Evolutionary conservation across 202 grass and related monocot species (phyloP).

Genomic region (Dendrocalamus latiflorus): DNA sequence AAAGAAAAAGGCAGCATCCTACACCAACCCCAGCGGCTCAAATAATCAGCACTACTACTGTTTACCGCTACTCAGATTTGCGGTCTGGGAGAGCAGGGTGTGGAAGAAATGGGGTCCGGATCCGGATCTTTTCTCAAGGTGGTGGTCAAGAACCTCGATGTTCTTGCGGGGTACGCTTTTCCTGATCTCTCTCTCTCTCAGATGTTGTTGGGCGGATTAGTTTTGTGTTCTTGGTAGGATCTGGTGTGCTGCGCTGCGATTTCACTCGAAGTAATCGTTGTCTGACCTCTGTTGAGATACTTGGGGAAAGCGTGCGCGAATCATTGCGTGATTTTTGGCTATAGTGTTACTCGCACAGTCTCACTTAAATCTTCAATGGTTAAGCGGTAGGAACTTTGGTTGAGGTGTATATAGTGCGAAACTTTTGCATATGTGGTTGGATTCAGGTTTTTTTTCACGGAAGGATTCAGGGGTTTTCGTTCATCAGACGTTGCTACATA

Average conservation of each 20-base stretch:
- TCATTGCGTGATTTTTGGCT: background rate
- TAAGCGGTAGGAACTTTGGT: background rate
- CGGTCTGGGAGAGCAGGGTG: background rate
- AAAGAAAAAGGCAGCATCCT: conserved; percentile 2
- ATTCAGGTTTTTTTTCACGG: background rate
- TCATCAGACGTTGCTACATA: background rate
- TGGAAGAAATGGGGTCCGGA: conserved; percentile 48
- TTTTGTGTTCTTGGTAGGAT: background rate
- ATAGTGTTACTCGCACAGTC: background rate
- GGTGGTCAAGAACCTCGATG: conserved; percentile 66
- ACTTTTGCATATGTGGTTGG: background rate
- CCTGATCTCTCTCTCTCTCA: background rate
- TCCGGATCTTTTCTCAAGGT: conserved; percentile 90
- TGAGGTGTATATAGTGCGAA: background rate
- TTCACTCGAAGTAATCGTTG: background rate
- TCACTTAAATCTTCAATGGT: background rate
- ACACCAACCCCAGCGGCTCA: conserved; percentile 1
- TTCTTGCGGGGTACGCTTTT: conserved; percentile 72
- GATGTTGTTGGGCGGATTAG: background rate
- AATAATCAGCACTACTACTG: background rate
- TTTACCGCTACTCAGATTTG: conserved; percentile 12
- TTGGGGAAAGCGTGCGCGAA: background rate
- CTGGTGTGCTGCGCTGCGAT: background rate
- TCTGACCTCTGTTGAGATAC: background rate
- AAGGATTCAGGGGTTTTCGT: conserved; percentile 11